A percentile compares a stretch with the other conserved stretches of the same genome.
Evolutionary conservation across 768 basidiomycete species (phyloP).

Genomic region (Agrocybe praecox): DNA sequence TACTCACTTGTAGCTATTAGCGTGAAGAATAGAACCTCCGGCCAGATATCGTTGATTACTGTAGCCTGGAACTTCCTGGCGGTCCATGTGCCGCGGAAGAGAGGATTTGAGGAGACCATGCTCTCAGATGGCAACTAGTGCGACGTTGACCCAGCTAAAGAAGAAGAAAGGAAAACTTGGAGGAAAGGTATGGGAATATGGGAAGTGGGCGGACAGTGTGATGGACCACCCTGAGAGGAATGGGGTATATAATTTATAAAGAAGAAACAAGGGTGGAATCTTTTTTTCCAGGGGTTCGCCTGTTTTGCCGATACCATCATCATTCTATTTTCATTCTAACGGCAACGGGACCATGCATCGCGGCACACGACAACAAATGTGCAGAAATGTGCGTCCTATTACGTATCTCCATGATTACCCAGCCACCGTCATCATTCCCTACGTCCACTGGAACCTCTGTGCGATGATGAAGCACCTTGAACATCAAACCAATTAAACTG

Average conservation of each 20-base stretch:
- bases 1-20: constrained; percentile 55
- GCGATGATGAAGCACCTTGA: no score
- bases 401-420: no score
- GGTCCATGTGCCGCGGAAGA: constrained; percentile 49
- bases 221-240: neutral
- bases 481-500: no score
- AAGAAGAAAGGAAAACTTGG: neutral
- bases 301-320: no score
- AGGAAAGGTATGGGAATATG: neutral
- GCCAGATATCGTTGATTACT: constrained; percentile 70
- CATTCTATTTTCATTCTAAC: no score
- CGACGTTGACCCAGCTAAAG: neutral
- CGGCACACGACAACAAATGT: no score
- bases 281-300: neutral
- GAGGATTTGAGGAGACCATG: constrained; percentile 48
- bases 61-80: constrained; percentile 56
- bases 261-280: neutral
- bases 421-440: no score
- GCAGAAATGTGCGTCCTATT: no score
- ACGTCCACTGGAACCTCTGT: no score
- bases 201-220: neutral
- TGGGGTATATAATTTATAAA: neutral
- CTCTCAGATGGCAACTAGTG: neutral
- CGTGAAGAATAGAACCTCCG: constrained; percentile 63
- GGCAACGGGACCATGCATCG: no score